These are phyloP conservation scores for Leccinum uliginosum DNA, from an alignment of 768 basidiomycete genomes.

Conservation along the genomic window DNA sequence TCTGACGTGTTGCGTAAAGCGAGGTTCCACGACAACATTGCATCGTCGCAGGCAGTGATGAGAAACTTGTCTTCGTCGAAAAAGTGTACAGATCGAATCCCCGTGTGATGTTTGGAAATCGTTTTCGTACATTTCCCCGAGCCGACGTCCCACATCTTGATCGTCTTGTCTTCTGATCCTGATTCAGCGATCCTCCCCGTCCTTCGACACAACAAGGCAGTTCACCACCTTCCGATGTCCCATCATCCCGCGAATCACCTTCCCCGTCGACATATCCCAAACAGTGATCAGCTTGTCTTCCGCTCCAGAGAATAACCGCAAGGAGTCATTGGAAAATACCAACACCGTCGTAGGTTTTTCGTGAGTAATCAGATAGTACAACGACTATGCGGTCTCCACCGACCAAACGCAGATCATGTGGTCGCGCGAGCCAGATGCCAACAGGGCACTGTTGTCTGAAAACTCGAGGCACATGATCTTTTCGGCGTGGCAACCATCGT, in stretches of 20 bases:
- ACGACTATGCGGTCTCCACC: conserved; percentile 3
- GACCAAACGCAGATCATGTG: conserved; percentile 22
- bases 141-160: conserved; percentile 21
- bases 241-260: conserved; percentile 13
- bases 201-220: conserved; percentile 17
- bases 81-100: conserved; percentile 13
- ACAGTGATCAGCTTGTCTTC: conserved; percentile 20
- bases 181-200: conserved; percentile 18
- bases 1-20: conserved; percentile 2
- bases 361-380: conserved; percentile 14
- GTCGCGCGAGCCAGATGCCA: conserved; percentile 20
- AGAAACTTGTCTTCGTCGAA: conserved; percentile 10
- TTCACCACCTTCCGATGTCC: conserved; percentile 17
- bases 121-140: conserved; percentile 15
- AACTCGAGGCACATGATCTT: conserved; percentile 18
- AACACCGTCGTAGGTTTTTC: conserved; percentile 15
- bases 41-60: conserved; percentile 5
- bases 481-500: conserved; percentile 9
- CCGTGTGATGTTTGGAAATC: conserved; percentile 9
- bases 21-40: conserved; percentile 8
- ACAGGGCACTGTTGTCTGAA: conserved; percentile 7
- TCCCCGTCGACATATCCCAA: conserved; percentile 20
- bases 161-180: conserved; percentile 22
- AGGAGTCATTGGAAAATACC: conserved; percentile 20
- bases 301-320: conserved; percentile 20